A percentile compares a stretch with the other conserved stretches of the same genome.
Evolutionary conservation across 2,329 filamentous ascomycete species (phyloP).

Genomic region (Fusarium tupiense): DNA sequence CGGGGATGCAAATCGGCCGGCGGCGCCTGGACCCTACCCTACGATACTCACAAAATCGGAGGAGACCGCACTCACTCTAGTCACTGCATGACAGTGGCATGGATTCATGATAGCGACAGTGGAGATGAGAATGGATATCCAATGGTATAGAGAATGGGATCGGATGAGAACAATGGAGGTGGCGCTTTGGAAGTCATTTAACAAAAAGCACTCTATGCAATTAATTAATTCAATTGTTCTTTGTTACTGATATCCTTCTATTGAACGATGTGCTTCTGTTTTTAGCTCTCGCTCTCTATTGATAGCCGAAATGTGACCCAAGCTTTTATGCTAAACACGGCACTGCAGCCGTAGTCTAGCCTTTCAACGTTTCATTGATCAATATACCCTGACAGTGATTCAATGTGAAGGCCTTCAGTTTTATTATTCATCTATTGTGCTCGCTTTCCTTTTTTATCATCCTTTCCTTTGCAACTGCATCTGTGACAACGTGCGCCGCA

Average conservation of each 20-base stretch:
- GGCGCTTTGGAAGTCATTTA: background rate
- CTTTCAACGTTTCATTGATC: conserved; percentile 1
- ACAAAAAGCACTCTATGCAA: background rate
- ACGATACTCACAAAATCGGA: conserved; percentile 19
- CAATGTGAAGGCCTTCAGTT: background rate
- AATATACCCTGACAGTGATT: conserved; percentile 6
- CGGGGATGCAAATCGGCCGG: conserved; percentile 31
- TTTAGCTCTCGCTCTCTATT: conserved; percentile 12
- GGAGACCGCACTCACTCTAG: conserved; percentile 21
- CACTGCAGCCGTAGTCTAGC: background rate
- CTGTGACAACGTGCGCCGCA: conserved; percentile 8
- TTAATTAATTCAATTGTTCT: background rate
- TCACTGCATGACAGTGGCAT: background rate
- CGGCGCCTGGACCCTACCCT: conserved; percentile 22
- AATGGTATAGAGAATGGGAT: background rate
- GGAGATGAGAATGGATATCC: background rate
- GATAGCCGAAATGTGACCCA: conserved; percentile 3
- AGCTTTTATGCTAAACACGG: conserved; percentile 4
- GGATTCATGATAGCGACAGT: conserved; percentile 14
- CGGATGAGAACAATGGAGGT: background rate
- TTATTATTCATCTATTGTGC: background rate
- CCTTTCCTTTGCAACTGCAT: background rate
- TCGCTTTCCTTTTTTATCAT: conserved; percentile 3
- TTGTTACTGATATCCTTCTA: background rate
- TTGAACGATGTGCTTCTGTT: conserved; percentile 1